Percentiles rank a stretch among this genome's conserved stretches.
Conservation (phyloP, 176 grass and related monocot genomes). For the barley (Hordeum vulgare) region MorexV3_pseudomolecules_assembly NC_058521.1:604216312-604216811, state of each 20-base stretch:
- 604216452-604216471: background rate
- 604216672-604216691: background rate
- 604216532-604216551: background rate
- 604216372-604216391: constrained; percentile 1
- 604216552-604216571: background rate
- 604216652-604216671: background rate
- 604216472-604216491: background rate
- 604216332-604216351: background rate
- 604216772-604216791: constrained; percentile 65
- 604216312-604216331: constrained; percentile 60
- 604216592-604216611: background rate
- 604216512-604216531: background rate
- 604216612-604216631: background rate
- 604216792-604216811: constrained; percentile 94
- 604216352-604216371: constrained; percentile 2
- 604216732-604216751: constrained; percentile 48
- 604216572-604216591: background rate
- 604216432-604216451: background rate
- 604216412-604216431: background rate
- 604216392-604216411: background rate
- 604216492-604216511: background rate
- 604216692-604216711: background rate
- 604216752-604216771: constrained; percentile 96
- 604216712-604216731: constrained; percentile 16
- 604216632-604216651: no score